Base-by-base conservation (phyloP, 257 asterid genomes). In the Primulina tabacum region DNA sequence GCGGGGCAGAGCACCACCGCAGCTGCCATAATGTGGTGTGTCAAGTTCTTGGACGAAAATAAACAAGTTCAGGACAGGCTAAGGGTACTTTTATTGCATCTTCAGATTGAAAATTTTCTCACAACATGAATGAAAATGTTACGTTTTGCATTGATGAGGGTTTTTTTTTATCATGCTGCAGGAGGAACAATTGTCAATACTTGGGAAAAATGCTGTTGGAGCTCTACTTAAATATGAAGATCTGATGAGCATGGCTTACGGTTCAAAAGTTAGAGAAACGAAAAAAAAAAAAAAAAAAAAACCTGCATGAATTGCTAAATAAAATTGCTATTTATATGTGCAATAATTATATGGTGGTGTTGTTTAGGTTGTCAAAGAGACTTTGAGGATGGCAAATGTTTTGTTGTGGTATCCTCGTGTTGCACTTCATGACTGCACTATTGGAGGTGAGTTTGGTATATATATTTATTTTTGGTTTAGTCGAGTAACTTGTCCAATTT, bases 11-110 rank as follows among this genome's bases (percentile, higher is more conserved):
- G 82, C 62, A 83, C 93, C 18, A 85, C 87, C 18, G 84, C 89
- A 43, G 81, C 93, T 37, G 93, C 90, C 61, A 83, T 87, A 75
- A 87, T 87, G 93, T 87, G 93, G 93, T 68, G 81, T 71, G 89
- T 85, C 75, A 85, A 87, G 78, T 78, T 81, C 72, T 74, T 87
- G 70, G 76, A 74, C 72, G 90, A 83, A 9, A 76, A 85, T 68
- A 67, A 2, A 69, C 74, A 66, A 11, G 81, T 65, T 8, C 93
- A 85, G 47, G 69, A 85, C 2, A 79, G 11, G 43, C 90, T 87
- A 37, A 72, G 90, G 74, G 93, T 85, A 30, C 33, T 30, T 30
- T 30, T 0, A 3, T 30, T 30, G 29, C 29, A 28, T 28, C 6
- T 30, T 3, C 33, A 3, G 33, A 30, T 7, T 62, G 18, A 57